Evolutionary conservation across 2,329 filamentous ascomycete genomes (phyloP), one percentile per base, ranked within the genome.

Genomic region (Neofusicoccum parvum): DNA sequence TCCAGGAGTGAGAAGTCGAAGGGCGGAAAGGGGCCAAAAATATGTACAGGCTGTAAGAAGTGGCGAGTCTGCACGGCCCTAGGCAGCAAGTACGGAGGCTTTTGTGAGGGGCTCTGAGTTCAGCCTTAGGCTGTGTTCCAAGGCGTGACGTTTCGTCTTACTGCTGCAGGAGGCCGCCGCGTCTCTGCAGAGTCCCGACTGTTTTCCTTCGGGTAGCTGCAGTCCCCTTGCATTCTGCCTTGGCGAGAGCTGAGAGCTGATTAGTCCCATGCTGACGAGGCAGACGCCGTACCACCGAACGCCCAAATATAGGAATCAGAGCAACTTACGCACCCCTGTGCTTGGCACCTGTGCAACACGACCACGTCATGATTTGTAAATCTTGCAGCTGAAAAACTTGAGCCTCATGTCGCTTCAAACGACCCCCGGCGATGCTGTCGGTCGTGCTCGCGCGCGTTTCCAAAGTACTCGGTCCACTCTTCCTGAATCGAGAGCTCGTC

Each of bases 401-500:
- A 60, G 56, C 56, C 56, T 60, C 56, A 60, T 36, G 43, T 32
- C n/a, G 43, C n/a, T 20, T 49, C 41, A 23, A 23, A 46, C 10
- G 41, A 37, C 11, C 5, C 23, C n/a, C 27, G 9, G 3, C 43
- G 56, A 43, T 17, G n/a, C 14, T 15, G 23, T 3, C 14, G 20
- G 37, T 23, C 37, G 9, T 34, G 39, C 14, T 23, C 11, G 32
- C 37, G 43, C 17, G 15, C 41, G 43, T 7, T 14, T 15, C 15
- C 56, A 17, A 60, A 60, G 14, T 60, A 60, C 14, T 60, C 41
- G 41, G 43, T 20, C 3, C 27, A 37, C 43, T 60, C 56, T 15
- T 39, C 56, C 43, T 46, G 39, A 17, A 60, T 60, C 3, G 56
- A 60, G 2, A 48, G 32, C 7, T 20, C 56, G 34, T 60, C 56